Conservation (phyloP, 2,329 filamentous ascomycete species). For the Aspergillus phoenicis region DNA sequence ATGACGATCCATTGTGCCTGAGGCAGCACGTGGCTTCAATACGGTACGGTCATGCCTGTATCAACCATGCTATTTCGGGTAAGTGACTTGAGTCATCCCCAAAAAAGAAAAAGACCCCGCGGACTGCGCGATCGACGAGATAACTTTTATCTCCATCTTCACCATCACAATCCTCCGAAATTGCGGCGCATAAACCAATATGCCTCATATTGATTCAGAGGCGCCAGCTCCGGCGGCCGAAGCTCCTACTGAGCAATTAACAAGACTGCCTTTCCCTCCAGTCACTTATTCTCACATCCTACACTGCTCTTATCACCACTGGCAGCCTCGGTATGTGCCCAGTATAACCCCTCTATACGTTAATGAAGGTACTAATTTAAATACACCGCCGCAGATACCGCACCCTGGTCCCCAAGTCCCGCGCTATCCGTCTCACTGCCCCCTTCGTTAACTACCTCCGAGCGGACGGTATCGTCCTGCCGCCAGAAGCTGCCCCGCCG, state of each 20-base stretch:
- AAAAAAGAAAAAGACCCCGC: conserved; percentile 16
- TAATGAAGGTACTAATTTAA: conserved; percentile 12
- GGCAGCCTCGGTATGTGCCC: conserved; percentile 71
- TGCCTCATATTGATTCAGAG: conserved; percentile 35
- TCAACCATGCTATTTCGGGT: conserved; percentile 14
- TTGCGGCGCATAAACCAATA: conserved; percentile 16
- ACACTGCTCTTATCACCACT: conserved; percentile 90
- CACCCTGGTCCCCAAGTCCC: conserved; percentile 78
- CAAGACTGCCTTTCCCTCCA: conserved; percentile 71
- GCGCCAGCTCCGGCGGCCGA: conserved; percentile 13
- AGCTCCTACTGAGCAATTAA: conserved; percentile 20
- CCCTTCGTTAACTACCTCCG: conserved; percentile 84
- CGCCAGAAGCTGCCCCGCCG: conserved; percentile 43
- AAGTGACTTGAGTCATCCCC: conserved; percentile 18
- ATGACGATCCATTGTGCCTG: conserved; percentile 20
- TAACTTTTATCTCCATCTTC: neutral
- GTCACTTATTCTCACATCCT: conserved; percentile 84
- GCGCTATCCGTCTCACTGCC: conserved; percentile 74
- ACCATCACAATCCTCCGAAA: neutral
- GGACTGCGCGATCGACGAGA: conserved; percentile 6
- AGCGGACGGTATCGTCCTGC: conserved; percentile 88
- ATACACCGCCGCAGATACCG: conserved; percentile 62
- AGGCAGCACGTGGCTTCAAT: conserved; percentile 22
- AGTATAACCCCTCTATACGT: conserved; percentile 7
- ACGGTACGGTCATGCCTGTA: conserved; percentile 8